Conservation (phyloP, 1,284 basidiomycete species). For the Athelia sp. region DNA sequence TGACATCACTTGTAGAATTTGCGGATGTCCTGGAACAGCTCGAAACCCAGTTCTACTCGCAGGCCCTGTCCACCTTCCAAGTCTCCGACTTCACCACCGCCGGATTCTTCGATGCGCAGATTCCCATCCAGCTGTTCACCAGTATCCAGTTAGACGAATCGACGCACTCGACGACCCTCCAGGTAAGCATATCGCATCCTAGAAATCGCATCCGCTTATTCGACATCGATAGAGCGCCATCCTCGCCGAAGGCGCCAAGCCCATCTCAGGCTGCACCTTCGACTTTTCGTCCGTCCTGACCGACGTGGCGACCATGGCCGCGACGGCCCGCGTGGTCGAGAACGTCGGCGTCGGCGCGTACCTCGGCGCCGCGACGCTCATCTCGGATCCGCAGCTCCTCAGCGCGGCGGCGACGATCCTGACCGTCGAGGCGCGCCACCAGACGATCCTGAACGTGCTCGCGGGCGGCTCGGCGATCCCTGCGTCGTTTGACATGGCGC, state of each 20-base stretch:
- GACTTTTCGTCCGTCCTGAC: slow-evolving; percentile 62
- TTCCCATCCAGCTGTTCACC: slow-evolving; percentile 60
- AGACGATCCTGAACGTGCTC: slow-evolving; percentile 71
- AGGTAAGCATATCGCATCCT: slow-evolving; percentile 27
- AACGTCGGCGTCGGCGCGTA: slow-evolving; percentile 77
- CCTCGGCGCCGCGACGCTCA: slow-evolving; percentile 67
- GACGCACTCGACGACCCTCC: slow-evolving; percentile 49
- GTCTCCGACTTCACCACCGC: slow-evolving; percentile 61
- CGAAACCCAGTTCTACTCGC: slow-evolving; percentile 65
- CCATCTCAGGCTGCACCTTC: slow-evolving; percentile 62
- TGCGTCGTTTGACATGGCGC: slow-evolving; percentile 64
- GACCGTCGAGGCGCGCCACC: slow-evolving; percentile 80
- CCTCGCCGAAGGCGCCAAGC: slow-evolving; percentile 32
- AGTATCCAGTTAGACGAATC: slow-evolving; percentile 61
- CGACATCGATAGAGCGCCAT: background rate
- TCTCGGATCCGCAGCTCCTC: slow-evolving; percentile 61
- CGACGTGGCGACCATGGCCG: slow-evolving; percentile 68
- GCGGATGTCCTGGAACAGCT: slow-evolving; percentile 72
- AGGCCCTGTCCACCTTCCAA: slow-evolving; percentile 68
- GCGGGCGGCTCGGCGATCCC: slow-evolving; percentile 58
- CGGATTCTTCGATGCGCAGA: slow-evolving; percentile 55
- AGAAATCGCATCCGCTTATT: background rate
- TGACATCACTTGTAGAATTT: slow-evolving; percentile 46
- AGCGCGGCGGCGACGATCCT: slow-evolving; percentile 73
- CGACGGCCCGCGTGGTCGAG: slow-evolving; percentile 74